Evolutionary conservation across 2,329 filamentous ascomycete genomes (phyloP), one percentile per base, ranked within the genome.

Genomic region (Cercospora nicotianae): DNA sequence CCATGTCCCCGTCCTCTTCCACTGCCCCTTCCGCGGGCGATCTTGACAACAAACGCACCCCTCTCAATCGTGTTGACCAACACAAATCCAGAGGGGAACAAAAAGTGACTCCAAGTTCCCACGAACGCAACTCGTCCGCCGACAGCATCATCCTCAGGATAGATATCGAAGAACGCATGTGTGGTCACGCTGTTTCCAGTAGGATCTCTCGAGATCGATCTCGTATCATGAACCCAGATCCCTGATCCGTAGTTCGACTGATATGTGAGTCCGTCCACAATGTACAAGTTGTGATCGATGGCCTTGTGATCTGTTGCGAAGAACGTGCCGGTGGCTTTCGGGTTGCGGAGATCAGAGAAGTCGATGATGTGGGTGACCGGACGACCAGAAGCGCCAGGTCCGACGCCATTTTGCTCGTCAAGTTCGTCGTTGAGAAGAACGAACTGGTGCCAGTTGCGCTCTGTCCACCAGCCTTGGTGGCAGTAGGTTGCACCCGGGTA

Each of bases 51-150:
- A 26, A 55, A 55, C 9, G 51, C 78, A 69, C 84, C 84, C 5
- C 83, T 77, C 76, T 86, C 84, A 64, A 85, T 85, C 2, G 80
- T 83, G 75, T 86, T 85, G 68, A 86, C 74, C 8, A 85, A 79
- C 65, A 86, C 80, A 69, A 81, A 81, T 2, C 83, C 84, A 0
- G 79, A 82, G 72, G 80, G 80, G 13, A 63, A 53, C 73, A 85
- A 85, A 1, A 82, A 81, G 66, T 84, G 85, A 57, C 80, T 79
- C 18, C 79, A 82, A 83, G 84, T 53, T 9, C 48, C 48, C 85
- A 3, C 80, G 28, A 39, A 81, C 3, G 81, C 83, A n/a, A 70
- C 28, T 39, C 64, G 16, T 28, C 18, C 72, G 67, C 63, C 68
- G 23, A 30, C 20, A 12, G 42, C 42, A 10, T 63, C 61, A 20